Conservation (phyloP, 2,329 filamentous ascomycete genomes). For the Aurifilum marmelostoma region DNA sequence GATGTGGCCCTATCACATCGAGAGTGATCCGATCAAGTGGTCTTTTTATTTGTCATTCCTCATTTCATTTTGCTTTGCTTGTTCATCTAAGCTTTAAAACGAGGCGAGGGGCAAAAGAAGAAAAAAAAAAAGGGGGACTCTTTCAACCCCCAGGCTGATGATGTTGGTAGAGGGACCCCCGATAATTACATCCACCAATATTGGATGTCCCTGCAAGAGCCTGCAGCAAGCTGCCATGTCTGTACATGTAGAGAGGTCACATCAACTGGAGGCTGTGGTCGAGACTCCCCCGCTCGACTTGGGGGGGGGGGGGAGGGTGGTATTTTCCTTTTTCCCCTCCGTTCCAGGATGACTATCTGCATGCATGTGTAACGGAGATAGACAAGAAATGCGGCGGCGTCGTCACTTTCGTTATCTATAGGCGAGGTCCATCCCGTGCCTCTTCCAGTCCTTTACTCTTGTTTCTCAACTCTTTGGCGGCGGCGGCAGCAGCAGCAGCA, state of each 20-base stretch:
- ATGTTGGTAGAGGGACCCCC: neutral
- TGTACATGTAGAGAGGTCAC: neutral
- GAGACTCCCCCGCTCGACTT: neutral
- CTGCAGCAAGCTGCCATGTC: neutral
- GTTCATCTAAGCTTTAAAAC: neutral
- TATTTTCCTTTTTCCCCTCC: neutral
- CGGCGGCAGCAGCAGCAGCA: neutral
- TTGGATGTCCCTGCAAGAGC: neutral
- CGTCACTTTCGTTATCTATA: neutral
- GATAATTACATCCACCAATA: slow-evolving; percentile 3
- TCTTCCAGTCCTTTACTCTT: neutral
- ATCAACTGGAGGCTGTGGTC: neutral
- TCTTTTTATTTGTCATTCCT: neutral
- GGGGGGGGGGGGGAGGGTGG: neutral
- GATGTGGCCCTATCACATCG: neutral
- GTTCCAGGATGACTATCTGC: neutral
- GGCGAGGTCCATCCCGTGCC: neutral
- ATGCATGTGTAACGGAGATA: neutral
- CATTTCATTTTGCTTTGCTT: neutral
- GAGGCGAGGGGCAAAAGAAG: no score
- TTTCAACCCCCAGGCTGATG: neutral
- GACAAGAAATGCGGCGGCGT: neutral
- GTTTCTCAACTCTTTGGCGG: neutral
- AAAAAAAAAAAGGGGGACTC: no score
- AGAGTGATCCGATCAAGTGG: neutral